A percentile compares a stretch with the other conserved stretches of the same genome.
Conservation (phyloP, 306 rosid genomes). For the Cicer chorassanicum region DNA sequence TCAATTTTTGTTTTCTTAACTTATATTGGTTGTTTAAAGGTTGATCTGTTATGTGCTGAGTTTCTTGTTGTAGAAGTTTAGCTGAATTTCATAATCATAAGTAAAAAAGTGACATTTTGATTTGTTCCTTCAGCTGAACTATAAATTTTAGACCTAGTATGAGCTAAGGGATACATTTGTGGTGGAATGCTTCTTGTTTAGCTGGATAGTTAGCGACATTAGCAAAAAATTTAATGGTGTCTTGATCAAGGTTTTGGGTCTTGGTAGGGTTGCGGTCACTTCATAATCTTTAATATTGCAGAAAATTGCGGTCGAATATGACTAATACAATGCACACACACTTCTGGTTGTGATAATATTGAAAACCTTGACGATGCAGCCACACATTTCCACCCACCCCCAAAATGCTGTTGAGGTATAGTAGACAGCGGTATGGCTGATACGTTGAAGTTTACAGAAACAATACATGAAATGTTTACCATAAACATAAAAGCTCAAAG, state of each 20-base stretch:
- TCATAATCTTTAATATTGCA: neutral
- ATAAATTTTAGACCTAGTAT: neutral
- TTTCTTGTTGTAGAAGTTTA: slow-evolving; percentile 2
- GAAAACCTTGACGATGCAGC: neutral
- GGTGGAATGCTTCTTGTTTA: neutral
- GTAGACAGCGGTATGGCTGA: neutral
- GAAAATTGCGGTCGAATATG: neutral
- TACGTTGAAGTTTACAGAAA: neutral
- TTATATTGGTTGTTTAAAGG: neutral
- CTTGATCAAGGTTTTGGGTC: neutral
- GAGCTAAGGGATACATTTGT: neutral
- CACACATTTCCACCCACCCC: neutral
- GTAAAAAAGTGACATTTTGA: neutral
- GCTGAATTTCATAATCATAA: slow-evolving; percentile 36
- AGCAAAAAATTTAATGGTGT: neutral
- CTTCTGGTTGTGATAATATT: neutral
- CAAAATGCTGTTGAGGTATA: neutral
- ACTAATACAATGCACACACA: neutral
- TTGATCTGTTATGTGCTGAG: slow-evolving; percentile 18
- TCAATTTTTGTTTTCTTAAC: neutral
- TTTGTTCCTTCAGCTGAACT: slow-evolving; percentile 4
- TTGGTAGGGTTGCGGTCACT: neutral
- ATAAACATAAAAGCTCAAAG: neutral
- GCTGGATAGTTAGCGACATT: slow-evolving; percentile 25
- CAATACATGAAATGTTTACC: neutral